These are phyloP conservation scores for Coffea canephora DNA, from an alignment of 257 asterid genomes.

Conservation along the genomic window DNA sequence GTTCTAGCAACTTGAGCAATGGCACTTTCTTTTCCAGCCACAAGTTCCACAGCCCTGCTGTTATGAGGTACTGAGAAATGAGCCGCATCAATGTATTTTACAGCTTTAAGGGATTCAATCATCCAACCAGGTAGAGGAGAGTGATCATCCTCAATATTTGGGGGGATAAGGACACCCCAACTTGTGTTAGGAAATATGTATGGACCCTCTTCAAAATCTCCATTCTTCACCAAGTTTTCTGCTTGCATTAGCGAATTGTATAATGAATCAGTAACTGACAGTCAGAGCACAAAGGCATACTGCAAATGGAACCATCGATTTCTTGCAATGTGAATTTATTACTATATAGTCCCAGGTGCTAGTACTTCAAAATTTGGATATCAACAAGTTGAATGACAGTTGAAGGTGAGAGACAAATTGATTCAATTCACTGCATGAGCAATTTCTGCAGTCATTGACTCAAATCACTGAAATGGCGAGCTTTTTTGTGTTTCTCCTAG, in stretches of 20 bases:
- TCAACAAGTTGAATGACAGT: not conserved
- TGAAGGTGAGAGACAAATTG: not conserved
- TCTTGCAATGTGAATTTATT: conserved; percentile 16
- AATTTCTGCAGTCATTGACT: not conserved
- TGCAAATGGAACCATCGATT: not conserved
- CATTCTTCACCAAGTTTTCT: conserved; percentile 77
- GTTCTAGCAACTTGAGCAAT: conserved; percentile 82
- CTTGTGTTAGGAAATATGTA: conserved; percentile 85
- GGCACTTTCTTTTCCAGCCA: conserved; percentile 96
- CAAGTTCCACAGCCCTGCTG: conserved; percentile 77
- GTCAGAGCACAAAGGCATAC: not conserved
- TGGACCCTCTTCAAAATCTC: conserved; percentile 92
- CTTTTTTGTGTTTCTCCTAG: not conserved
- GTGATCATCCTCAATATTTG: conserved; percentile 87
- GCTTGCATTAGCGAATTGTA: conserved; percentile 20
- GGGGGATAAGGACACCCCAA: conserved; percentile 95
- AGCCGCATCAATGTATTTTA: conserved; percentile 75
- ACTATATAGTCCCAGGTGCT: not conserved
- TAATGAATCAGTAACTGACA: not conserved
- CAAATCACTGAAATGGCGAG: not conserved
- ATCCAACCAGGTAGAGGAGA: conserved; percentile 97
- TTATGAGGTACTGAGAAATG: conserved; percentile 88
- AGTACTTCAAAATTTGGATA: not conserved
- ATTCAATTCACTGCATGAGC: not conserved
- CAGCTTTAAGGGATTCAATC: conserved; percentile 91